Base-by-base conservation (phyloP, 2,329 filamentous ascomycete genomes). In the Botrytis aclada region DNA sequence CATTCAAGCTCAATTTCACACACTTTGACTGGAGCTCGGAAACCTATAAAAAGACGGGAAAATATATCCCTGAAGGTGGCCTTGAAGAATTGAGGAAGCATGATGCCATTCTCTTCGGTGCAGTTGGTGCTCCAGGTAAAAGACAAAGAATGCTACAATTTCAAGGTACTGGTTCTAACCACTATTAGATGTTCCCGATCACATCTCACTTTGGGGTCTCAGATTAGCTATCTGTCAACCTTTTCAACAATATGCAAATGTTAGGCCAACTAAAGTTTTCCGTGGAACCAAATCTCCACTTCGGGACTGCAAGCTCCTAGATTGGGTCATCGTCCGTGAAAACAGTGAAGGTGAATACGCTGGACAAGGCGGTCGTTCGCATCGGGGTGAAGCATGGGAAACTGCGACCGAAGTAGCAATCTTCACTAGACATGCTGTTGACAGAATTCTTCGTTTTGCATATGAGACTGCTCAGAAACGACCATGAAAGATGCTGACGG, bases 301-400 rank as follows among this genome's bases (percentile, higher is more conserved):
- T 12, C 73, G 78, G 14, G 83, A 86, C 77, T 79, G 78, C 70
- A 73, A 73, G 32, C 37, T 70, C 72, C 81, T 91, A 0, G 88
- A 91, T 81, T 91, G 89, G 89, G 86, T 91, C 1, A 90, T 91
- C 64, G 82, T 91, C 45, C 87, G 89, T 43, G 89, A 91, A 81
- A 91, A 91, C 80, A 88, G 85, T 64, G 89, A 91, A 78, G 89
- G 89, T 73, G 89, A 91, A 69, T 79, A 79, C 47, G 75, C 78
- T 12, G 79, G 79, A 1, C 79, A 80, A 65, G 89, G 89, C 5
- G 89, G 89, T 0, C 84, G 85, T 0, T 88, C 87, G 1, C 89
- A 91, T 81, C 79, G 81, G 5, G 86, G 86, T 9, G 83, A 85
- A 71, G 83, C 86, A 0, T 90, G 88, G 88, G 87, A 89, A 76